Base-by-base conservation (phyloP, 345 rosid genomes). In the Odontarrhena argentea region DNA sequence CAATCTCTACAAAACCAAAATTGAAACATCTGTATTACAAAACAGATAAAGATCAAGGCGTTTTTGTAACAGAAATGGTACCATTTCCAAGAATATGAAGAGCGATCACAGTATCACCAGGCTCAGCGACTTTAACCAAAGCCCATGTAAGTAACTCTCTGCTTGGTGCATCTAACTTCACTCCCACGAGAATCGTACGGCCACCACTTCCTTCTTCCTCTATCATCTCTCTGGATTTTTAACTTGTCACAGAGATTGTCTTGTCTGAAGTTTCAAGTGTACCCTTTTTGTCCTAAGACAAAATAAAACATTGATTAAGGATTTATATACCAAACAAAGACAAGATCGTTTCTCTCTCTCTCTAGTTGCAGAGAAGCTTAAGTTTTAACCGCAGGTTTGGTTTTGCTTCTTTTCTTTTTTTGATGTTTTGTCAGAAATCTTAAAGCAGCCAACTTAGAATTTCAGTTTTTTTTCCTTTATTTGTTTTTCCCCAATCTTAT, bases 61-160 rank as follows among this genome's bases (percentile, higher is more conserved):
- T 67, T 67, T 3, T 60, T 32, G 64, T 8, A 22, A 45, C 3
- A 42, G 8, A 74, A 42, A 28, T 30, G 3, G 47, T 62, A 87
- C 96, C 93, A 63, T 84, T 65, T 50, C 76, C 81, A 25, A 94
- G 84, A 6, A 94, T 88, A 69, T 94, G 99, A 76, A 94, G 86
- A 60, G 97, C 97, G 69, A 94, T 59, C 6, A 94, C 88, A 63
- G 77, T 81, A 67, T 91, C 97, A 42, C 95, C 96, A 38, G 99
- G 90, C 76, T 85, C 84, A 8, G 96, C 88, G 14, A 87, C 83
- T 78, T 88, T 88, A 68, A 94, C 92, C 42, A 94, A 70, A 57
- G 96, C 81, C 99, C 99, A 94, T 24, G 99, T 88, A 22, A 94
- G 78, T 75, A 91, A 70, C 78, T 91, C 97, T 62, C 86, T 81